phyloP scores from a whole-genome alignment of 1,139 yeast species.

The Kazachstania sp. region DNA sequence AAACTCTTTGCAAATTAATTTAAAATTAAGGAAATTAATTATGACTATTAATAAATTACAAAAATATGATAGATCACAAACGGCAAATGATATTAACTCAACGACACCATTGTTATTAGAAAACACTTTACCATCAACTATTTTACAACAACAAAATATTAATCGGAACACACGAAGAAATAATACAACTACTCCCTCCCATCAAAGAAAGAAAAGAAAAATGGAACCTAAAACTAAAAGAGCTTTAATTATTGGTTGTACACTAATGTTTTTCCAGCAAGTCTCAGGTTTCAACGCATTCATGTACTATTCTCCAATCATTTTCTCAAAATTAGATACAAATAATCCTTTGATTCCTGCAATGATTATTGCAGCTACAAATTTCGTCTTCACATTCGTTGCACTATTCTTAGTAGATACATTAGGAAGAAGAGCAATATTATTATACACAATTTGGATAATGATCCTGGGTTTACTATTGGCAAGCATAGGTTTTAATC shows the following conservation, averaged over 20 bases:
- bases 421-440: constrained; percentile 55
- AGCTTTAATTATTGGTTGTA: constrained; percentile 60
- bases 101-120: not conserved
- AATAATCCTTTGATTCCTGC: constrained; percentile 56
- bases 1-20: constrained; percentile 25
- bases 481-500: constrained; percentile 23
- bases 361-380: constrained; percentile 56
- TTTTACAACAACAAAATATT: not conserved
- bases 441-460: constrained; percentile 43
- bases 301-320: constrained; percentile 65
- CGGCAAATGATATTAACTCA: not conserved
- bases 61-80: constrained; percentile 4
- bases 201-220: constrained; percentile 1
- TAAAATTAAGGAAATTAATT: constrained; percentile 28
- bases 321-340: constrained; percentile 53
- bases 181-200: constrained; percentile 5
- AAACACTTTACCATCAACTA: not conserved
- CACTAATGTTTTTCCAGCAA: constrained; percentile 66
- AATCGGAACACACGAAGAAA: not conserved
- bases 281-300: constrained; percentile 69
- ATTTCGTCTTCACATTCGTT: constrained; percentile 55
- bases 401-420: constrained; percentile 51
- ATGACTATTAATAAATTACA: constrained; percentile 24
- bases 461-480: constrained; percentile 34
- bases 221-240: constrained; percentile 39